A percentile compares a stretch with the other conserved stretches of the same genome.
phyloP scores from a whole-genome alignment of 202 grass and related monocot genomes.

The Schoenoplectus triqueter region DNA sequence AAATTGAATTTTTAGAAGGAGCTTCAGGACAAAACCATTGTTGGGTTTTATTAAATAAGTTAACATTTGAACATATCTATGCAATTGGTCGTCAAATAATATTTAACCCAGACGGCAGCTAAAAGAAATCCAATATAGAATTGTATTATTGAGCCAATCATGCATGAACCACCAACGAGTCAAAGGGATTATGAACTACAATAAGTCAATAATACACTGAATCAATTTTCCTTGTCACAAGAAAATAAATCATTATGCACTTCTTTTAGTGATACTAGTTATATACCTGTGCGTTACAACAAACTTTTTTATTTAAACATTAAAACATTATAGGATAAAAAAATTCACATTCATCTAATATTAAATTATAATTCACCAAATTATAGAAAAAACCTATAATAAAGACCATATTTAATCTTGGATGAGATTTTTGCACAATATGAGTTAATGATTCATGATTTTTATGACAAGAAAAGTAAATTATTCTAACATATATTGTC shows the following conservation, averaged over 20 bases:
- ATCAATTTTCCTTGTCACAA: constrained; percentile 5
- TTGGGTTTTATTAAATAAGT: background rate
- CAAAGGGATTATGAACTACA: background rate
- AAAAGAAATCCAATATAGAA: constrained; percentile 29
- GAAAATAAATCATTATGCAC: background rate
- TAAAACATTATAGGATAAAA: too few relatives aligned
- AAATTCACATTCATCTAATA: too few relatives aligned
- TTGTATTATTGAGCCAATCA: constrained; percentile 43
- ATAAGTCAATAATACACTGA: background rate
- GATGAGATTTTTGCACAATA: too few relatives aligned
- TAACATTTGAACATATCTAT: background rate
- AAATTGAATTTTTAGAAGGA: constrained; percentile 20
- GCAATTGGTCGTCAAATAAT: background rate
- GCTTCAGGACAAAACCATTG: background rate
- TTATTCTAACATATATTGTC: too few relatives aligned
- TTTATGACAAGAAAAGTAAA: too few relatives aligned
- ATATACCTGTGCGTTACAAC: too few relatives aligned
- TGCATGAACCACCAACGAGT: background rate
- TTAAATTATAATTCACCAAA: too few relatives aligned
- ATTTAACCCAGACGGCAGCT: constrained; percentile 5
- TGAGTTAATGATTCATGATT: too few relatives aligned
- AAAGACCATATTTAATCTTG: too few relatives aligned
- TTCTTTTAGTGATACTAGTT: background rate
- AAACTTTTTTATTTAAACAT: too few relatives aligned
- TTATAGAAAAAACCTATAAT: too few relatives aligned